phyloP scores from a whole-genome alignment of 805 yeast genomes.

The Wickerhamiella musiphila region DNA sequence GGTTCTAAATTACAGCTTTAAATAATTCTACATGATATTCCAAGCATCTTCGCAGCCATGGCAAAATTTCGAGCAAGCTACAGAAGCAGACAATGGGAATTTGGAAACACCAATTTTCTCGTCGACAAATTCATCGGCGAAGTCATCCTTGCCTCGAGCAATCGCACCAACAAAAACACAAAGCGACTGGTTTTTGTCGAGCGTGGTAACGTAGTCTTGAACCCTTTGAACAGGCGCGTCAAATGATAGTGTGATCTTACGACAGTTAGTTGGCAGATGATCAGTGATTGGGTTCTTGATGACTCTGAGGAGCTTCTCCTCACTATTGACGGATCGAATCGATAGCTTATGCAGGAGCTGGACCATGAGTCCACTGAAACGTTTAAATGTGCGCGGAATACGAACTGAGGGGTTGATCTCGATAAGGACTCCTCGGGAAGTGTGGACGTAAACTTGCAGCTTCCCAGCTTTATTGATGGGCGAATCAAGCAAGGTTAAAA shows the following conservation, averaged over 20 bases:
- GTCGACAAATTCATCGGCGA: slow-evolving; percentile 93
- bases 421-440: slow-evolving; percentile 83
- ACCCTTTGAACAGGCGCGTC: slow-evolving; percentile 81
- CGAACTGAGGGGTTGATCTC: slow-evolving; percentile 95
- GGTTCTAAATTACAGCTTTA: not conserved
- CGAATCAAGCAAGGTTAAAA: slow-evolving; percentile 84
- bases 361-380: slow-evolving; percentile 96
- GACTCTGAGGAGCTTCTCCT: slow-evolving; percentile 82
- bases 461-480: slow-evolving; percentile 96
- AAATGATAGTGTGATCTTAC: slow-evolving; percentile 78
- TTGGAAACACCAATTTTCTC: slow-evolving; percentile 92
- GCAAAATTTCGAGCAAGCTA: slow-evolving; percentile 94
- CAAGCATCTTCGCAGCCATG: slow-evolving; percentile 98
- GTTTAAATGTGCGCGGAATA: slow-evolving; percentile 94
- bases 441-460: slow-evolving; percentile 89
- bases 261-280: slow-evolving; percentile 90
- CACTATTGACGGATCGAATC: slow-evolving; percentile 86
- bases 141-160: slow-evolving; percentile 96
- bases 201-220: slow-evolving; percentile 65
- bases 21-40: slow-evolving; percentile 38
- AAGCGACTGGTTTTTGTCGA: slow-evolving; percentile 79
- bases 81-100: slow-evolving; percentile 91
- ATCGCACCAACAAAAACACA: slow-evolving; percentile 98
- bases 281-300: slow-evolving; percentile 95
- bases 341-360: slow-evolving; percentile 84